These are phyloP conservation scores for Alternaria metachromatica DNA, from an alignment of 2,329 filamentous ascomycete genomes.

Conservation along the genomic window DNA sequence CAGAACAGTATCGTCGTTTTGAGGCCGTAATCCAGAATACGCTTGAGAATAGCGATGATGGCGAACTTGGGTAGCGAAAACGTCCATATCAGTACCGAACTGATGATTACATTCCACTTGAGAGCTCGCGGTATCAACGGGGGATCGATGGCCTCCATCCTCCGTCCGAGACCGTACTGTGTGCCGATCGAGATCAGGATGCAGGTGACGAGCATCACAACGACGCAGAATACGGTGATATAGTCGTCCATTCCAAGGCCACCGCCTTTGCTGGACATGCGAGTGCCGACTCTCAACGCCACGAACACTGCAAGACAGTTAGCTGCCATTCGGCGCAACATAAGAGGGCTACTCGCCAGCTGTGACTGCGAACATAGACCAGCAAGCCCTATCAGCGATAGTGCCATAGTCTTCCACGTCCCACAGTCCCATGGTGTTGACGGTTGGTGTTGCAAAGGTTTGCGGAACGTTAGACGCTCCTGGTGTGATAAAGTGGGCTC, in stretches of 20 bases:
- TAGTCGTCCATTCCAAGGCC: not conserved
- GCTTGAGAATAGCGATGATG: slow-evolving; percentile 7
- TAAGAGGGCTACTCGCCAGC: not conserved
- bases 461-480: not conserved
- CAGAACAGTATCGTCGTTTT: slow-evolving; percentile 5
- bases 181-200: slow-evolving; percentile 5
- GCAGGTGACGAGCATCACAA: not conserved
- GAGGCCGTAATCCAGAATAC: slow-evolving; percentile 1
- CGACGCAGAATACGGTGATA: not conserved
- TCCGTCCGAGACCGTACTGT: slow-evolving; percentile 2
- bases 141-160: not conserved
- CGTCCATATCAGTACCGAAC: slow-evolving; percentile 5
- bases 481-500: not conserved
- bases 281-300: not conserved
- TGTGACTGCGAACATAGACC: not conserved
- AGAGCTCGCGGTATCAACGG: slow-evolving; percentile 1
- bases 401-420: not conserved
- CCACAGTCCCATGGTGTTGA: not conserved
- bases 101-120: slow-evolving; percentile 6
- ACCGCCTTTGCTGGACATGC: not conserved
- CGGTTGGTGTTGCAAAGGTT: not conserved
- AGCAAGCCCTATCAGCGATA: not conserved
- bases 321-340: not conserved
- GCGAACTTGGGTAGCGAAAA: slow-evolving; percentile 7
- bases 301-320: not conserved